Evolutionary conservation across 2,329 filamentous ascomycete species (phyloP).

Genomic region (Sordariomycetes sp.): DNA sequence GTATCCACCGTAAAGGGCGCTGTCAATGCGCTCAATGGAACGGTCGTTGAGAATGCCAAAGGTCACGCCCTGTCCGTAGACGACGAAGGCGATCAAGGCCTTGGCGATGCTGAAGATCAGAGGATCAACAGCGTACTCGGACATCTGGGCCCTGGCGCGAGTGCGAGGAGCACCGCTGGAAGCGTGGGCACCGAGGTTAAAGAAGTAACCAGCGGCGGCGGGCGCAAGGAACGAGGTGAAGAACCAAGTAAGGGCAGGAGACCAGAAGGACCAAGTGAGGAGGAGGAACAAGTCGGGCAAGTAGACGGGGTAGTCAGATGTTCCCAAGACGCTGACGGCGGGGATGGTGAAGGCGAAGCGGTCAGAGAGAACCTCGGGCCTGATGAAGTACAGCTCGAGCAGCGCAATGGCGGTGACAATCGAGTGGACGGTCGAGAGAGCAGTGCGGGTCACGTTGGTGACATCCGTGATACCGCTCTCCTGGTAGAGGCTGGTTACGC

Average conservation of each 20-base stretch:
- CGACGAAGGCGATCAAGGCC: conserved; percentile 70
- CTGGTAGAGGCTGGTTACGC: conserved; percentile 54
- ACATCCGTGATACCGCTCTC: conserved; percentile 58
- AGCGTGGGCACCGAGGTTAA: conserved; percentile 64
- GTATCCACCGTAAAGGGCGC: conserved; percentile 62
- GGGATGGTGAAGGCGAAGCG: conserved; percentile 67
- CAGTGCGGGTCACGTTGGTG: conserved; percentile 57
- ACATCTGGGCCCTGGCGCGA: conserved; percentile 25
- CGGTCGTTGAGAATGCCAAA: conserved; percentile 52
- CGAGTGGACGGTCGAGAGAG: conserved; percentile 61
- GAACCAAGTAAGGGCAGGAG: conserved; percentile 67
- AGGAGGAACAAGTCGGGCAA: conserved; percentile 76
- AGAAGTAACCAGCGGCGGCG: conserved; percentile 70
- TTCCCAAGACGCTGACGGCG: conserved; percentile 44
- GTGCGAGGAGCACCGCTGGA: conserved; percentile 31
- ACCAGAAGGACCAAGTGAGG: conserved; percentile 74
- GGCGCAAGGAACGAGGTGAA: conserved; percentile 65
- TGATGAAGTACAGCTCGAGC: conserved; percentile 63
- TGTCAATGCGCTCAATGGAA: conserved; percentile 54
- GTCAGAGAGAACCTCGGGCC: conserved; percentile 61
- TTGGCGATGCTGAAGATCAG: conserved; percentile 86
- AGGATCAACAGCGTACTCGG: conserved; percentile 65
- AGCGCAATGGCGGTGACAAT: conserved; percentile 60
- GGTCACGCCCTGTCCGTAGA: conserved; percentile 61
- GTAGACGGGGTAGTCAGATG: conserved; percentile 51